Conservation (phyloP, 768 basidiomycete genomes). For the Leccinellum luteum region DNA sequence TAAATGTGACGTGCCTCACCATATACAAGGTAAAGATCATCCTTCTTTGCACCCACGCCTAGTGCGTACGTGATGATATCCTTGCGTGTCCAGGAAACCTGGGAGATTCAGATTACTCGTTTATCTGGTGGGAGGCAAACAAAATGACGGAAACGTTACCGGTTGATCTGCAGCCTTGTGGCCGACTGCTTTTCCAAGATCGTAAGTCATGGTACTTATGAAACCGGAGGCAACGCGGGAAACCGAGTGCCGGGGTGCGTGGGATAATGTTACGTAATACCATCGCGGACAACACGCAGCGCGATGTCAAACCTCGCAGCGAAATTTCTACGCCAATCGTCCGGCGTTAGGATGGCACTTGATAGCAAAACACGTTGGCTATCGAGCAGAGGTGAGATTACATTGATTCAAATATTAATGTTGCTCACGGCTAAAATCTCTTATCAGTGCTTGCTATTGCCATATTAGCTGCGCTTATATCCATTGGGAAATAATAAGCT, state of each 20-base stretch:
- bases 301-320: not conserved
- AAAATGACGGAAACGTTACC: constrained; percentile 36
- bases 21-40: constrained; percentile 70
- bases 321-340: too few species aligned
- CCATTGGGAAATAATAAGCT: not conserved
- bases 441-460: not conserved
- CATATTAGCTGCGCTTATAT: not conserved
- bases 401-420: too few species aligned
- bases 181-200: constrained; percentile 69
- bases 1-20: constrained; percentile 40
- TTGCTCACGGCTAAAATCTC: not conserved
- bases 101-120: not conserved
- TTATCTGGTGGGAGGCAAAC: not conserved
- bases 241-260: not conserved
- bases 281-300: too few species aligned
- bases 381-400: not conserved
- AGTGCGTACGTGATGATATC: constrained; percentile 78
- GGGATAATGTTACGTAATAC: not conserved
- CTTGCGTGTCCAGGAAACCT: constrained; percentile 85
- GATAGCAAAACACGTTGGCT: not conserved
- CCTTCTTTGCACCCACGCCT: constrained; percentile 77
- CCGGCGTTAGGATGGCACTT: not conserved
- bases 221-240: not conserved
- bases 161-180: constrained; percentile 48
- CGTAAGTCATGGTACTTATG: constrained; percentile 49